phyloP scores from a whole-genome alignment of 2,329 filamentous ascomycete genomes.

The Thelonectria rubi region DNA sequence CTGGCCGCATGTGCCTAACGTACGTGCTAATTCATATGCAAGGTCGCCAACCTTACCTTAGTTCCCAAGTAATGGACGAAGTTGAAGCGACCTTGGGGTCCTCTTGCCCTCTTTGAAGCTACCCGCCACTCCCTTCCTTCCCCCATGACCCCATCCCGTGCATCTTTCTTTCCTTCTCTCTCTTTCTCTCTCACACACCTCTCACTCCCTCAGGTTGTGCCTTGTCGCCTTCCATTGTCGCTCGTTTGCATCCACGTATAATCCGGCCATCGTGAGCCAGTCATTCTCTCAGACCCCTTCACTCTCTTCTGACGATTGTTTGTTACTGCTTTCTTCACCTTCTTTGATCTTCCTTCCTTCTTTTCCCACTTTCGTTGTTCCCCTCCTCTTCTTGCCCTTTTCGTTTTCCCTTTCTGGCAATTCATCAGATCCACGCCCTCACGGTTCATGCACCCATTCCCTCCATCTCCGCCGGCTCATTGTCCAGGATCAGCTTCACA shows the following conservation, averaged over 20 bases:
- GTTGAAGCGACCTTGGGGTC: background rate
- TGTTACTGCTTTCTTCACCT: slow-evolving; percentile 13
- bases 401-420: slow-evolving; percentile 30
- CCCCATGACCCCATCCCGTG: slow-evolving; percentile 37
- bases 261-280: slow-evolving; percentile 41
- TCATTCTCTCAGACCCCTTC: slow-evolving; percentile 38
- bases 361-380: slow-evolving; percentile 3
- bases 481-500: slow-evolving; percentile 4
- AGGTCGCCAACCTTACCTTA: too few relatives aligned
- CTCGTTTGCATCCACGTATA: slow-evolving; percentile 37
- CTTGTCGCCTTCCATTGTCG: slow-evolving; percentile 30
- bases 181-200: slow-evolving; percentile 13
- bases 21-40: background rate
- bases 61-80: too few relatives aligned
- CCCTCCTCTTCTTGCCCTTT: slow-evolving; percentile 20
- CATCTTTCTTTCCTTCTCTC: slow-evolving; percentile 34
- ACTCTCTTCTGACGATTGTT: slow-evolving; percentile 35
- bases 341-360: slow-evolving; percentile 10
- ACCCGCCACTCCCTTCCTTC: slow-evolving; percentile 35
- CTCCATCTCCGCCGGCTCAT: slow-evolving; percentile 3
- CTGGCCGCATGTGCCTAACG: slow-evolving; percentile 12
- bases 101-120: slow-evolving; percentile 35
- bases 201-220: slow-evolving; percentile 16
- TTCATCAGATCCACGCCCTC: slow-evolving; percentile 23
- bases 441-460: slow-evolving; percentile 22